These are phyloP conservation scores for Infundibulicybe gibba DNA, from an alignment of 768 basidiomycete genomes.

Conservation along the genomic window DNA sequence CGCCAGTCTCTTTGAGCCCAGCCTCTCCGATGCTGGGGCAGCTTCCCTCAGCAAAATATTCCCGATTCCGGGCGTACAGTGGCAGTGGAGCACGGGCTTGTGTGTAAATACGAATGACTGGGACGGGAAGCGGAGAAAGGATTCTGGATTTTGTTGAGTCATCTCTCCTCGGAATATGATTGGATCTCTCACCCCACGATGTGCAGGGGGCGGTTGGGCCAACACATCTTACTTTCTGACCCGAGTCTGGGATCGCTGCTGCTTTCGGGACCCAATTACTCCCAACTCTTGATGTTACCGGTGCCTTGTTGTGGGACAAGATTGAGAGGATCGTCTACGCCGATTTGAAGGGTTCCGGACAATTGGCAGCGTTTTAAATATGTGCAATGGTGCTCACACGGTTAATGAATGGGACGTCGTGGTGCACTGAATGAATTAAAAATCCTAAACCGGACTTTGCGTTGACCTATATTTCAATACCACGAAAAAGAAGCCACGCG, in stretches of 20 bases:
- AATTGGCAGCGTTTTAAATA: no score
- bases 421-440: no score
- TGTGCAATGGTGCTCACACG: no score
- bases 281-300: background rate
- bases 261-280: background rate
- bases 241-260: background rate
- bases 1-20: background rate
- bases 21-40: background rate
- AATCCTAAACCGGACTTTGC: no score
- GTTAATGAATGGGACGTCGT: no score
- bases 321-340: background rate
- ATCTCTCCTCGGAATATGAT: no score
- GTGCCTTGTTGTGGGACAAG: background rate
- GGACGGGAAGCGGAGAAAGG: background rate
- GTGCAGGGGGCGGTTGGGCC: background rate
- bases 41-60: no score
- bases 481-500: no score
- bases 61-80: background rate
- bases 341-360: no score
- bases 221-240: background rate
- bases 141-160: background rate
- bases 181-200: background rate
- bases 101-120: background rate
- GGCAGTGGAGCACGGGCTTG: background rate
- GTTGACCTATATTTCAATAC: slow-evolving; percentile 22